Base-by-base conservation (phyloP, 192 early-diverging fungal genomes). In the Coemansia sp. region DNA sequence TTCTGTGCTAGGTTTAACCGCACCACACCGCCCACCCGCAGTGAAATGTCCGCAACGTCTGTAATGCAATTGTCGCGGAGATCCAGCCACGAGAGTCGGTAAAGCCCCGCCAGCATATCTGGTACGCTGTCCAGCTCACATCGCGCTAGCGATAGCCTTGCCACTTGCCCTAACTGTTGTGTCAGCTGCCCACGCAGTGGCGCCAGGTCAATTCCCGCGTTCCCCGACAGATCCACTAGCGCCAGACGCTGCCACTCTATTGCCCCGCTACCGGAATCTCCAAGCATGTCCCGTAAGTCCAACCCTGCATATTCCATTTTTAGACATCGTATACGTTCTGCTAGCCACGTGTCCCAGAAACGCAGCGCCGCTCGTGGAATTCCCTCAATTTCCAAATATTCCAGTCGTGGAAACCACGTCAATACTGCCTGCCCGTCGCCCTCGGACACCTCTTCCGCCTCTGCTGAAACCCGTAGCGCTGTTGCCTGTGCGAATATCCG, bases 341-440 rank as follows among this genome's bases (percentile, higher is more conserved):
- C 68, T 20, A 68, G 51, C 80, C 74, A 83, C 17, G 32, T 22
- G 39, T 54, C 60, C 80, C 80, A 83, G 69, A 74, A 71, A 0
- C 68, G 65, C 56, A 83, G 67, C 27, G 80, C 63, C 14, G 52
- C 52, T 9, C 61, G 68, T 36, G 75, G 75, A n/a, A 83, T 74
- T 51, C 71, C 57, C 61, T 74, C 72, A 6, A 71, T 53, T 32
- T 83, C 80, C 31, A 83, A 59, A 36, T 68, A 77, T 50, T 77
- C 69, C 17, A 83, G 72, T 54, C 57, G 71, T 17, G 80, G 80
- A 36, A 83, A 83, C 80, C 80, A 83, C 21, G 80, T 72, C 68
- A 83, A 39, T 7, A 83, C 80, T 0, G 75, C 80, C 50, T 61
- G 64, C 2, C 67, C 73, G n/a, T 82, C 74, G 61, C 54, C 39